Conservation (phyloP, 306 rosid genomes). For the Pterocarpus macrocarpus region DNA sequence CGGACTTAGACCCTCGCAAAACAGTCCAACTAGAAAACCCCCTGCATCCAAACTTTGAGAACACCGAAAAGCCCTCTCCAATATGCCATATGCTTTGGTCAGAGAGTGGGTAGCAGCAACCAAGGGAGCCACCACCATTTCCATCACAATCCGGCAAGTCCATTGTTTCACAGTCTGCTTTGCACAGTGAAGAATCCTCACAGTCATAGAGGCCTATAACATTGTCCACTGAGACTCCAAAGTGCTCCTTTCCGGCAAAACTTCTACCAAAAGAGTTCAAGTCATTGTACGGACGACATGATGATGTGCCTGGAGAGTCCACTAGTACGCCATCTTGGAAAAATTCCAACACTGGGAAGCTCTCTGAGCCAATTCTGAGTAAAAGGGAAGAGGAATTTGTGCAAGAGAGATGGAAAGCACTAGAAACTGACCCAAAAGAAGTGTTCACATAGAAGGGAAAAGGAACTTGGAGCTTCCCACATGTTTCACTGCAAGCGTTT, state of each 20-base stretch:
- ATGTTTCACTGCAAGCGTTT: conserved; percentile 63
- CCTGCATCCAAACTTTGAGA: conserved; percentile 85
- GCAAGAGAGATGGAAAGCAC: conserved; percentile 75
- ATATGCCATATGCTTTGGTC: conserved; percentile 80
- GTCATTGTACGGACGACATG: conserved; percentile 86
- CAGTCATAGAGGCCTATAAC: conserved; percentile 89
- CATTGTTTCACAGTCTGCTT: conserved; percentile 74
- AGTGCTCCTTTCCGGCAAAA: conserved; percentile 55
- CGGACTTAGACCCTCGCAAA: conserved; percentile 62
- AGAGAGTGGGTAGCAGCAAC: conserved; percentile 88
- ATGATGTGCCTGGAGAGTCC: conserved; percentile 69
- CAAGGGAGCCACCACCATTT: conserved; percentile 62
- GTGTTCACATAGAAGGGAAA: conserved; percentile 83
- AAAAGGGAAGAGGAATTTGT: conserved; percentile 69
- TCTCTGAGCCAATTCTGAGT: conserved; percentile 61
- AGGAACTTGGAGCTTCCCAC: conserved; percentile 76
- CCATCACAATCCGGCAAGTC: conserved; percentile 79
- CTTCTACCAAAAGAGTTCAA: conserved; percentile 66
- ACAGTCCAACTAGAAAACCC: conserved; percentile 95
- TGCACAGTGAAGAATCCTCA: conserved; percentile 91
- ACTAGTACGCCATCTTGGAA: conserved; percentile 76
- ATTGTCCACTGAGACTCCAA: conserved; percentile 78
- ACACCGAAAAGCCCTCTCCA: conserved; percentile 74
- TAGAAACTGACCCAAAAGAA: conserved; percentile 63
- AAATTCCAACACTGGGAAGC: conserved; percentile 72